A percentile compares a stretch with the other conserved stretches of the same genome.
Conservation (phyloP, 257 asterid genomes). For the Gynochthodes officinalis region DNA sequence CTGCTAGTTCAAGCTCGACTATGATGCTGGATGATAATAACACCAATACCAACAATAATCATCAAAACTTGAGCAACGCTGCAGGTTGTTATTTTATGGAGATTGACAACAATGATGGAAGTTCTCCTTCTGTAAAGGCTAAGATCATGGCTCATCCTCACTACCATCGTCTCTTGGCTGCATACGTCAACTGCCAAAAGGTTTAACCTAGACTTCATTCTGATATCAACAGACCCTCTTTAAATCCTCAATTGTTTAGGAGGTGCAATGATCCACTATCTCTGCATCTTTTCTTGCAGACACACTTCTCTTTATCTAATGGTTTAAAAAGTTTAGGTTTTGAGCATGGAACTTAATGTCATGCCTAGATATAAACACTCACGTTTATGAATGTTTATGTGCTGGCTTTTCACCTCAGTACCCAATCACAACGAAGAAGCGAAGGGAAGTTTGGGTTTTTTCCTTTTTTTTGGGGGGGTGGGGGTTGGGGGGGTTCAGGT, state of each 20-base stretch:
- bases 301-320: neutral
- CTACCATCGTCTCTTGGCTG: conserved; percentile 78
- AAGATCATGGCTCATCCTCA: conserved; percentile 93
- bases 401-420: too few relatives aligned
- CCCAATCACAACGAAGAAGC: too few relatives aligned
- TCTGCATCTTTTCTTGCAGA: neutral
- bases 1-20: conserved; percentile 20
- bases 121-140: conserved; percentile 46
- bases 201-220: conserved; percentile 18
- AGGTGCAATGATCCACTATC: neutral
- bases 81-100: conserved; percentile 64
- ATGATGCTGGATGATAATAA: conserved; percentile 38
- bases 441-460: neutral
- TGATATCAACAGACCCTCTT: neutral
- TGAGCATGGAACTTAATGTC: neutral
- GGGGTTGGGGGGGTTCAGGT: neutral
- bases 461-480: neutral
- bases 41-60: conserved; percentile 1
- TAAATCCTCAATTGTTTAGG: neutral
- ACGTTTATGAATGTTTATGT: neutral
- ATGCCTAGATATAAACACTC: neutral
- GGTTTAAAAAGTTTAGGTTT: neutral
- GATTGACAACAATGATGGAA: conserved; percentile 17
- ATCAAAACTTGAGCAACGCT: conserved; percentile 8
- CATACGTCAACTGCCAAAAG: conserved; percentile 86